Percentiles rank a stretch among this genome's conserved stretches.
Evolutionary conservation across 1,284 basidiomycete genomes (phyloP).

Genomic region (Hortiboletus rubellus): DNA sequence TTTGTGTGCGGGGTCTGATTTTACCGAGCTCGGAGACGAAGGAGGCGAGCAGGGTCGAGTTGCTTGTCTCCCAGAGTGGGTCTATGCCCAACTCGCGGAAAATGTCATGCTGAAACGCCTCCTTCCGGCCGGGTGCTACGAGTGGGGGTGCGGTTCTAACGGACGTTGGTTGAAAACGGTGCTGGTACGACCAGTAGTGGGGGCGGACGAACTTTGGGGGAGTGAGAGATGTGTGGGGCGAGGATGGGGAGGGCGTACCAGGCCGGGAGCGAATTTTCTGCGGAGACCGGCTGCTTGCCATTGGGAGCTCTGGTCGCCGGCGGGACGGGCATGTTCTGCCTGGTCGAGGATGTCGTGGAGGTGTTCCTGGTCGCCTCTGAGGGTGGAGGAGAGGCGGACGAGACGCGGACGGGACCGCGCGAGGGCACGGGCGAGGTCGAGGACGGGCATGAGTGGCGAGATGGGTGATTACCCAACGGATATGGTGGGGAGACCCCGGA

Average conservation of each 20-base stretch:
- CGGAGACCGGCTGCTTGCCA: slow-evolving; percentile 30
- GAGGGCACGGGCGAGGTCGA: slow-evolving; percentile 12
- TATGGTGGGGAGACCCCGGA: slow-evolving; percentile 21
- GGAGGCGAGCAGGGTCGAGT: slow-evolving; percentile 63
- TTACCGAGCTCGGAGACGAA: slow-evolving; percentile 87
- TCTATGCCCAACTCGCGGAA: slow-evolving; percentile 69
- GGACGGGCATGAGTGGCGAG: slow-evolving; percentile 3
- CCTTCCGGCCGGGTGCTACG: slow-evolving; percentile 52
- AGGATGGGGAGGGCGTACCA: slow-evolving; percentile 14
- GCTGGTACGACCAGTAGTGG: slow-evolving; percentile 44
- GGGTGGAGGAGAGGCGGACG: slow-evolving; percentile 19
- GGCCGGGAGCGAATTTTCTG: slow-evolving; percentile 25
- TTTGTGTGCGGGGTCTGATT: slow-evolving; percentile 70
- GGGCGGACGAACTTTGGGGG: slow-evolving; percentile 46
- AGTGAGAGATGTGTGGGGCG: not conserved
- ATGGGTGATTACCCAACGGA: slow-evolving; percentile 5
- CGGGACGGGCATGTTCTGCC: slow-evolving; percentile 19
- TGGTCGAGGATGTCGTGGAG: slow-evolving; percentile 26
- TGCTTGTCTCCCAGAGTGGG: slow-evolving; percentile 67
- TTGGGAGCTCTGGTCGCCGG: not conserved
- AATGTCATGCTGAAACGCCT: slow-evolving; percentile 59
- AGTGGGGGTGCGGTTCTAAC: slow-evolving; percentile 22
- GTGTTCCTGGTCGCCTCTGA: slow-evolving; percentile 24
- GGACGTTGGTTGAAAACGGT: slow-evolving; percentile 37
- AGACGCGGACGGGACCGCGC: not conserved